Conservation (phyloP, 1,284 basidiomycete genomes). For the Omphalotus olearius region DNA sequence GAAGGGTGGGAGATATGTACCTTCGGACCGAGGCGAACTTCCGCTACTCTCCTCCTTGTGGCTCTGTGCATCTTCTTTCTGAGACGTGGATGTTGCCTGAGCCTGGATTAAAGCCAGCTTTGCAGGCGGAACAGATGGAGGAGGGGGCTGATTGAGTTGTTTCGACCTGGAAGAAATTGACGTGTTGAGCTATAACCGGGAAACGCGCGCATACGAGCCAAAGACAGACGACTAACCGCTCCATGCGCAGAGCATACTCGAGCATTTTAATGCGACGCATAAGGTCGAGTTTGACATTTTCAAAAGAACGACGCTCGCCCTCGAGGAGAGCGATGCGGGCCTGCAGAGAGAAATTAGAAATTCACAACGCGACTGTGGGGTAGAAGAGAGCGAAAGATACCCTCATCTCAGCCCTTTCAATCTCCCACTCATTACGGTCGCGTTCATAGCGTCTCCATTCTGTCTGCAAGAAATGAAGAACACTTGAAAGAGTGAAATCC, state of each 20-base stretch:
- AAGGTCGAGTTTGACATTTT: slow-evolving; percentile 95
- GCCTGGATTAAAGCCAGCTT: slow-evolving; percentile 59
- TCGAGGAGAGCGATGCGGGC: slow-evolving; percentile 97
- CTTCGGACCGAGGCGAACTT: slow-evolving; percentile 80
- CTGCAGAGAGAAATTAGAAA: slow-evolving; percentile 36
- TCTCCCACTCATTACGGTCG: slow-evolving; percentile 99
- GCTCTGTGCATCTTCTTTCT: slow-evolving; percentile 65
- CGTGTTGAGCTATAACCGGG: slow-evolving; percentile 26
- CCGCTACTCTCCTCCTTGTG: slow-evolving; percentile 74
- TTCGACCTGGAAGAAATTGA: slow-evolving; percentile 59
- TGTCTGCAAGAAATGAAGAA: slow-evolving; percentile 95
- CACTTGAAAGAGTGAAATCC: slow-evolving; percentile 90
- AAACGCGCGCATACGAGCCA: slow-evolving; percentile 25
- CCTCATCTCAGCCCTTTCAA: slow-evolving; percentile 98
- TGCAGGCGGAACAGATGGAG: slow-evolving; percentile 49
- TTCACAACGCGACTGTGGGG: slow-evolving; percentile 15
- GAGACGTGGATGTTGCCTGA: slow-evolving; percentile 38
- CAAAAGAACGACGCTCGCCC: slow-evolving; percentile 92
- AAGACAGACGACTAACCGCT: slow-evolving; percentile 60
- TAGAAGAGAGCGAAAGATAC: slow-evolving; percentile 47
- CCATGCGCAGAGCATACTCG: slow-evolving; percentile 91
- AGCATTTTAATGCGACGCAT: slow-evolving; percentile 98
- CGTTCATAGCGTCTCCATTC: slow-evolving; percentile 97
- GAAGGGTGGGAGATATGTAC: slow-evolving; percentile 32
- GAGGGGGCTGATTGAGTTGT: slow-evolving; percentile 59